These are phyloP conservation scores for Berberis vulgaris DNA, from an alignment of 164 flowering plant genomes.

Conservation along the genomic window DNA sequence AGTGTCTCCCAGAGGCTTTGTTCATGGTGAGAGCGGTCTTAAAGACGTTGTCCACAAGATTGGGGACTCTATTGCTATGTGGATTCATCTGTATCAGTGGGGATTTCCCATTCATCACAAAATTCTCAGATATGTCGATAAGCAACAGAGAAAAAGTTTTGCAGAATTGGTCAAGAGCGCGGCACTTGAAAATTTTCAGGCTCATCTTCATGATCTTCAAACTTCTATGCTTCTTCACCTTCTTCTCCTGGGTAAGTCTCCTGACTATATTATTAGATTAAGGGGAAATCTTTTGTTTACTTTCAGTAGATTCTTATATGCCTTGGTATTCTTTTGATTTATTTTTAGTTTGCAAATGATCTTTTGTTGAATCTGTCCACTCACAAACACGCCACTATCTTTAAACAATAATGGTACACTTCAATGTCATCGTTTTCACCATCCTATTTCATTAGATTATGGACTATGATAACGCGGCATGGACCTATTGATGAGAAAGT, in stretches of 20 bases:
- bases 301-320: background rate
- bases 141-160: constrained; percentile 49
- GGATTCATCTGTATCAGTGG: constrained; percentile 33
- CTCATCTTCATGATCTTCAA: constrained; percentile 38
- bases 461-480: background rate
- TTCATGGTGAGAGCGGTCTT: constrained; percentile 28
- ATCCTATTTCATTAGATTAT: no score
- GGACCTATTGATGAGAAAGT: background rate
- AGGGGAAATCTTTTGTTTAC: background rate
- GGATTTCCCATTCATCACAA: constrained; percentile 55
- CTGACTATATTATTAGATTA: background rate
- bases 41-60: constrained; percentile 43
- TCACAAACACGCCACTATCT: background rate
- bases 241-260: constrained; percentile 41
- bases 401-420: background rate
- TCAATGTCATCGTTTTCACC: no score
- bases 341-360: background rate
- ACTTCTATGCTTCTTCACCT: constrained; percentile 29
- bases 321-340: background rate
- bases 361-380: background rate
- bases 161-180: constrained; percentile 45
- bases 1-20: constrained; percentile 29
- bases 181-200: constrained; percentile 28
- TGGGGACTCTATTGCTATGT: constrained; percentile 65
- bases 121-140: constrained; percentile 47